phyloP scores from a whole-genome alignment of 2,329 filamentous ascomycete species.

The Didymosphaeria variabile region DNA sequence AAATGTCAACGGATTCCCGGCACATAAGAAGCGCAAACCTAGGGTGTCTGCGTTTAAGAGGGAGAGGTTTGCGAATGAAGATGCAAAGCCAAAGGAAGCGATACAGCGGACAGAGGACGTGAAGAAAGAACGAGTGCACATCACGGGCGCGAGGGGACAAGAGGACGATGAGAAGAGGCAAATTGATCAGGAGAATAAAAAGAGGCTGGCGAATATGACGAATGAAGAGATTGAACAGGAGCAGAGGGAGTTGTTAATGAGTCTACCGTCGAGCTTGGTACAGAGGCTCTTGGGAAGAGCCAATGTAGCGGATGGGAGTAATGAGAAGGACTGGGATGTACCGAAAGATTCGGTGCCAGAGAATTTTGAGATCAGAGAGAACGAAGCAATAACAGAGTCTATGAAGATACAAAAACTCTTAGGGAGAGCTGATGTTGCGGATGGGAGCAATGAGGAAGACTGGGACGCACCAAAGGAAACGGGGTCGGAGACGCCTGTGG shows the following conservation, averaged over 20 bases:
- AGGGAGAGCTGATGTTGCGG: too few relatives aligned
- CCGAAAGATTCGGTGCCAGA: constrained; percentile 13
- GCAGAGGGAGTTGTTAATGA: constrained; percentile 79
- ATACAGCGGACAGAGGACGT: not conserved
- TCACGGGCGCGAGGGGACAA: constrained; percentile 41
- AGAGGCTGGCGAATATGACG: constrained; percentile 79
- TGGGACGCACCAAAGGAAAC: too few relatives aligned
- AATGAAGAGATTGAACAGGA: constrained; percentile 82
- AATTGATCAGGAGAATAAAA: constrained; percentile 85
- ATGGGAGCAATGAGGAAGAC: too few relatives aligned
- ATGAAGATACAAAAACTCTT: constrained; percentile 29
- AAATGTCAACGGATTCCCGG: constrained; percentile 78
- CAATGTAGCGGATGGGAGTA: constrained; percentile 73
- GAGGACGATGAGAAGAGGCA: constrained; percentile 69
- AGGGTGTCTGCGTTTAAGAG: constrained; percentile 83
- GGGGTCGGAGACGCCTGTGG: too few relatives aligned
- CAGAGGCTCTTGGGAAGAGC: constrained; percentile 79
- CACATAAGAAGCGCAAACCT: constrained; percentile 76
- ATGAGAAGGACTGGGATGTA: constrained; percentile 49
- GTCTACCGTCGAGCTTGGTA: constrained; percentile 77
- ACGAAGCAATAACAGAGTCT: constrained; percentile 16
- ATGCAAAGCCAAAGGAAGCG: constrained; percentile 24
- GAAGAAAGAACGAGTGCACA: constrained; percentile 24
- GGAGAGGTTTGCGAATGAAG: constrained; percentile 57
- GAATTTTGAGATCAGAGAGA: constrained; percentile 23